These are phyloP conservation scores for Taxillus chinensis DNA, from an alignment of 164 flowering plant species.

Conservation along the genomic window DNA sequence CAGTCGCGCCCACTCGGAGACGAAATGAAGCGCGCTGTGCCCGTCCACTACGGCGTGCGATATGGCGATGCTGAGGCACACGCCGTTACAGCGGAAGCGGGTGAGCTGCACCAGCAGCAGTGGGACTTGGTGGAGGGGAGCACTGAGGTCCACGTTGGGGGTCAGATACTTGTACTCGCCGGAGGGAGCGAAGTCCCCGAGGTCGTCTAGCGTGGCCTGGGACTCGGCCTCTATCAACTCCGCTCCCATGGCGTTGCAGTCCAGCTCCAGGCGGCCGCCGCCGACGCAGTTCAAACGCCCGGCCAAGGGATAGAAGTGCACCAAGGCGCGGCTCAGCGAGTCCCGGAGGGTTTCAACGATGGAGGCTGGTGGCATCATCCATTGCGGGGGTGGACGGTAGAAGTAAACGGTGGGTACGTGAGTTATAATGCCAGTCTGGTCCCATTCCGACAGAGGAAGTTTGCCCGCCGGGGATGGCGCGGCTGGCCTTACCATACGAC, in stretches of 20 bases:
- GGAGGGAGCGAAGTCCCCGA: conserved; percentile 10
- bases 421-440: conserved; percentile 10
- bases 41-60: conserved; percentile 44
- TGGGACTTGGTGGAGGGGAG: conserved; percentile 27
- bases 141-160: conserved; percentile 27
- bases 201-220: background rate
- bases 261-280: conserved; percentile 10
- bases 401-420: conserved; percentile 9
- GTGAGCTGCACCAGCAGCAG: conserved; percentile 37
- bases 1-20: conserved; percentile 37
- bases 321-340: conserved; percentile 13
- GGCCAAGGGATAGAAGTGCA: conserved; percentile 13
- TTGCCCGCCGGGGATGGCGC: conserved; percentile 5
- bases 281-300: conserved; percentile 9
- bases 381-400: conserved; percentile 2
- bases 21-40: conserved; percentile 27
- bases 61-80: conserved; percentile 17
- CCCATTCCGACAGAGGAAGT: conserved; percentile 11
- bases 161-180: conserved; percentile 15
- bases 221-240: conserved; percentile 12
- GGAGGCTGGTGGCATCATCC: background rate
- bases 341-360: background rate
- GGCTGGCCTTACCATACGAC: conserved; percentile 9
- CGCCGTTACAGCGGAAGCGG: conserved; percentile 37
- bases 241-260: conserved; percentile 17